Percentiles rank a stretch among this genome's conserved stretches.
Conservation (phyloP, 78 protist genomes). For the Polysphondylium violaceum region DNA sequence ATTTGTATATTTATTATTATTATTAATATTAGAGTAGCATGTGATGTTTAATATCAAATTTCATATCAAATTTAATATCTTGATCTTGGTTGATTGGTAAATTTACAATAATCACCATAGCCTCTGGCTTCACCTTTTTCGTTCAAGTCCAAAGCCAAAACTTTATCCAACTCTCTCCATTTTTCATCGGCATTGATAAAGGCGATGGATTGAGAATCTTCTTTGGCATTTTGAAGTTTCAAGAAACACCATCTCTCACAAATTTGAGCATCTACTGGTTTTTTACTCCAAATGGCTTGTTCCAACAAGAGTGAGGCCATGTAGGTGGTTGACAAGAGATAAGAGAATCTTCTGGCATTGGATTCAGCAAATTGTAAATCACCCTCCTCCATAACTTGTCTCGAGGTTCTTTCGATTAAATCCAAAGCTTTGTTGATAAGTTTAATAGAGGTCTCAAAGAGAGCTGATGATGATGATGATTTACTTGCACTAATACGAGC, state of each 20-base stretch:
- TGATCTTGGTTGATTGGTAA: constrained; percentile 13
- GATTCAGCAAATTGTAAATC: constrained; percentile 56
- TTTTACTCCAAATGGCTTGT: constrained; percentile 51
- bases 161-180: constrained; percentile 44
- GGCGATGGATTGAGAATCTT: neutral
- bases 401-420: neutral
- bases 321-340: constrained; percentile 30
- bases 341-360: constrained; percentile 48
- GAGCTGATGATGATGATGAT: neutral
- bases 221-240: constrained; percentile 24
- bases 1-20: neutral
- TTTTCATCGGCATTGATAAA: constrained; percentile 26
- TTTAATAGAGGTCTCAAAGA: neutral
- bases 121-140: constrained; percentile 47
- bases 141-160: constrained; percentile 45
- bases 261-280: constrained; percentile 26
- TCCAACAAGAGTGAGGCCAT: constrained; percentile 65
- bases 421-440: constrained; percentile 1
- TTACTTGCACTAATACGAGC: neutral
- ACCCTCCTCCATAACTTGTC: constrained; percentile 11
- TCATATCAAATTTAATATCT: constrained; percentile 73
- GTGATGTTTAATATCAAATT: neutral
- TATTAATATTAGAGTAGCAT: neutral
- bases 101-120: neutral
- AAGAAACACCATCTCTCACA: constrained; percentile 46